Conservation (phyloP, 2,329 filamentous ascomycete species). For the Neurospora sp. region DNA sequence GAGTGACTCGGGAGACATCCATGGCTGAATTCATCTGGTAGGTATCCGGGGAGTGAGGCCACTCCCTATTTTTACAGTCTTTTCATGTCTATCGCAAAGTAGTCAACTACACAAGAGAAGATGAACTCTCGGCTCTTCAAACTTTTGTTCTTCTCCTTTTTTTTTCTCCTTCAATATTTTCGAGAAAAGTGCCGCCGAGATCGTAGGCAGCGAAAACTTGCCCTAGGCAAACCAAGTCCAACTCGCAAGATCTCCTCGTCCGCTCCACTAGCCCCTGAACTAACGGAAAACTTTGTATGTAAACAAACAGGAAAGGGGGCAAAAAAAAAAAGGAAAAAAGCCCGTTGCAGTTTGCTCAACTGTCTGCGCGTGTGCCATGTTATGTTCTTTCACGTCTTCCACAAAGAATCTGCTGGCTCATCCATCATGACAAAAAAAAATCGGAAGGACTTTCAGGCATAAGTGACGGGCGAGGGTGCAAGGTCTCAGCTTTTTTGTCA, state of each 20-base stretch:
- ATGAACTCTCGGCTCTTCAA: background rate
- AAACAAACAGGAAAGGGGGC: background rate
- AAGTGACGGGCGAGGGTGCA: background rate
- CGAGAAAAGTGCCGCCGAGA: background rate
- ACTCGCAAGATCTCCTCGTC: background rate
- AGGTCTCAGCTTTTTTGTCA: background rate
- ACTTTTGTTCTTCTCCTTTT: background rate
- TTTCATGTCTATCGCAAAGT: background rate
- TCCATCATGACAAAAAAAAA: background rate
- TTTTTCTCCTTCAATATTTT: background rate
- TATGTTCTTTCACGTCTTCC: background rate
- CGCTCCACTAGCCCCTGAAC: background rate
- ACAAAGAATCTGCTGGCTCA: background rate
- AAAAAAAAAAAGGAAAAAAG: background rate
- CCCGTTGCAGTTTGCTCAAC: background rate
- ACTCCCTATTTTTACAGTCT: background rate
- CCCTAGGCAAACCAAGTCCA: background rate
- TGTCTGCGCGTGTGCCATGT: background rate
- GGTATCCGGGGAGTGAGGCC: background rate
- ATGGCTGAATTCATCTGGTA: background rate
- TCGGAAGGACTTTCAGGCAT: background rate
- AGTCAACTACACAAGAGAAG: background rate
- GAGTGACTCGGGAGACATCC: background rate
- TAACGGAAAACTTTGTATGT: background rate
- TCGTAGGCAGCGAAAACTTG: background rate